phyloP scores from a whole-genome alignment of 768 basidiomycete genomes.

The Lentinula sp. region DNA sequence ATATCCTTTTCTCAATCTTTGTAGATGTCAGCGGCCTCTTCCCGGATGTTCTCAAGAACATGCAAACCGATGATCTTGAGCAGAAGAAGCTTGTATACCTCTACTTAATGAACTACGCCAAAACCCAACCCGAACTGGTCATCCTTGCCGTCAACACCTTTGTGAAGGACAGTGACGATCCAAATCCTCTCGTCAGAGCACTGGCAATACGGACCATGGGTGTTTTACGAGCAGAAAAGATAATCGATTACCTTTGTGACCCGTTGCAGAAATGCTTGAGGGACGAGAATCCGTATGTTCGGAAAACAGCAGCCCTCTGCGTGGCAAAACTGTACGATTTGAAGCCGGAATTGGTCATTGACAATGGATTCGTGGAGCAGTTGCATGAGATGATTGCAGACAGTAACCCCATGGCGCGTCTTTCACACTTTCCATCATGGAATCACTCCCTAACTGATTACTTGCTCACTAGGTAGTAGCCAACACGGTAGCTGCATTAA shows the following conservation, averaged over 20 bases:
- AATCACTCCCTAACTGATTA: not conserved
- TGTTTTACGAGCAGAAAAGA: slow-evolving; percentile 94
- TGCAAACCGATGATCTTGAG: slow-evolving; percentile 99
- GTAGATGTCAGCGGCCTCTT: slow-evolving; percentile 90
- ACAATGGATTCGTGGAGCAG: slow-evolving; percentile 88
- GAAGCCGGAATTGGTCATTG: slow-evolving; percentile 90
- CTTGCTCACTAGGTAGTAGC: slow-evolving; percentile 76
- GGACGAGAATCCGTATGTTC: slow-evolving; percentile 97
- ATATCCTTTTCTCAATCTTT: slow-evolving; percentile 5
- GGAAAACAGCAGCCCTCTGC: slow-evolving; percentile 95
- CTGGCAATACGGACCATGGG: slow-evolving; percentile 98
- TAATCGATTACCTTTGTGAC: slow-evolving; percentile 97
- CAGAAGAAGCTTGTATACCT: slow-evolving; percentile 99
- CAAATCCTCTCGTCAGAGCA: slow-evolving; percentile 94
- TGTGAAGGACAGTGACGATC: slow-evolving; percentile 94
- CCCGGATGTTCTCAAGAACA: slow-evolving; percentile 98
- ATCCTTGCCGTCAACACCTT: slow-evolving; percentile 99
- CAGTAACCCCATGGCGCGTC: slow-evolving; percentile 89
- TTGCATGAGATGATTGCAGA: slow-evolving; percentile 92
- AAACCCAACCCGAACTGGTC: slow-evolving; percentile 97
- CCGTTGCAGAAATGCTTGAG: slow-evolving; percentile 87
- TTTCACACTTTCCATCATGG: not conserved
- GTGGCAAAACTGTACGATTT: slow-evolving; percentile 98
- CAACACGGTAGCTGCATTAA: slow-evolving; percentile 89
- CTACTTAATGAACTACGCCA: slow-evolving; percentile 99